phyloP scores from a whole-genome alignment of 2,329 filamentous ascomycete genomes.

The Hortaea sp. region DNA sequence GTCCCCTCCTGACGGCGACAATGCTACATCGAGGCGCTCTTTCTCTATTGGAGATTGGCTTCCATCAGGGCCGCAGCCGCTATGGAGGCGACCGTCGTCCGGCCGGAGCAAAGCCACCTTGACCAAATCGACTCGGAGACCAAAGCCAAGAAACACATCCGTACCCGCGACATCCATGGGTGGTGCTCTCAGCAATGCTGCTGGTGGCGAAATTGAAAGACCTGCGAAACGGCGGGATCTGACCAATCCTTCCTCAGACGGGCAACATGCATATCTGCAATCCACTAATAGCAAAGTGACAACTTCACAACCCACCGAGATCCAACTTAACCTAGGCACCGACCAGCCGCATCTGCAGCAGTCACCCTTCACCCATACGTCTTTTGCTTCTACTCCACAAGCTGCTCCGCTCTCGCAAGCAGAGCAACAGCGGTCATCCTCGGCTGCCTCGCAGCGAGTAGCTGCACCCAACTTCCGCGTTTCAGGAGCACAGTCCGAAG shows the following conservation, averaged over 20 bases:
- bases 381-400: too few relatives aligned
- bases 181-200: constrained; percentile 25
- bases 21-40: constrained; percentile 32
- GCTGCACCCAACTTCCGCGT: constrained; percentile 29
- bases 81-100: constrained; percentile 29
- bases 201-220: constrained; percentile 25
- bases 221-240: constrained; percentile 30
- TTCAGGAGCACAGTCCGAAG: constrained; percentile 49
- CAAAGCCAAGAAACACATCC: constrained; percentile 16
- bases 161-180: constrained; percentile 29
- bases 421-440: constrained; percentile 10
- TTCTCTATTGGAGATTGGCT: constrained; percentile 42
- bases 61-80: constrained; percentile 25
- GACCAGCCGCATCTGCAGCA: too few relatives aligned
- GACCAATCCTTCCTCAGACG: constrained; percentile 8
- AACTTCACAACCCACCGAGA: too few relatives aligned
- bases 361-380: too few relatives aligned
- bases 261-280: too few relatives aligned
- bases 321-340: too few relatives aligned
- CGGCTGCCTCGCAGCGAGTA: constrained; percentile 5
- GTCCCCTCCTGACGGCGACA: constrained; percentile 14
- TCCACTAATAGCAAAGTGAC: too few relatives aligned
- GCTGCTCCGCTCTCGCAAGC: constrained; percentile 1
- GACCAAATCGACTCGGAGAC: constrained; percentile 18
- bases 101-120: constrained; percentile 23